Percentiles rank a stretch among this genome's conserved stretches.
Conservation (phyloP, 305 asterid species). For the Fraxinus sp. region DNA sequence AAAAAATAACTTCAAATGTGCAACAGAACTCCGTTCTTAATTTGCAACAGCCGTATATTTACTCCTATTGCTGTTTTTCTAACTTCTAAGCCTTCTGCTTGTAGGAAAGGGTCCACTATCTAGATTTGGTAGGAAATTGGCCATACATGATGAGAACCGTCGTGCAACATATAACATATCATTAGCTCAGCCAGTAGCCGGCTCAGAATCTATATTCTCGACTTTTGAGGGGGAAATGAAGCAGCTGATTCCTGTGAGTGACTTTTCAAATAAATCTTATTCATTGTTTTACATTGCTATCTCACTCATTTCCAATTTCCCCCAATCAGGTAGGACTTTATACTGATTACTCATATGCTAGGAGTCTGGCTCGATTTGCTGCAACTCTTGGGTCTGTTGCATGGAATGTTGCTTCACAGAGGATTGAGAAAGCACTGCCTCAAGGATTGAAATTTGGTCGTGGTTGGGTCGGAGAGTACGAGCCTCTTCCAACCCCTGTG, state of each 20-base stretch:
- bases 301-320: constrained; percentile 23
- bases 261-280: constrained; percentile 12
- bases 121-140: constrained; percentile 61
- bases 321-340: constrained; percentile 82
- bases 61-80: not conserved
- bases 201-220: constrained; percentile 66
- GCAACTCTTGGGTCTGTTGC: constrained; percentile 88
- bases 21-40: not conserved
- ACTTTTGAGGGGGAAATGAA: constrained; percentile 92
- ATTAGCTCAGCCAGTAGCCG: constrained; percentile 40
- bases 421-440: constrained; percentile 89
- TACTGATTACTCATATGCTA: constrained; percentile 84
- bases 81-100: constrained; percentile 25
- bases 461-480: constrained; percentile 99
- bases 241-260: constrained; percentile 83
- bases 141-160: constrained; percentile 64
- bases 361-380: constrained; percentile 92
- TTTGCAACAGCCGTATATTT: not conserved
- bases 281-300: constrained; percentile 6
- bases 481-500: constrained; percentile 83
- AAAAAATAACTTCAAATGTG: not conserved
- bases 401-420: constrained; percentile 83
- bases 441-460: constrained; percentile 77
- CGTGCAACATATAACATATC: constrained; percentile 68
- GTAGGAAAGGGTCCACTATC: constrained; percentile 60